Evolutionary conservation across 345 rosid genomes (phyloP), one percentile per base, ranked within the genome.

Genomic region (Laguncularia racemosa): DNA sequence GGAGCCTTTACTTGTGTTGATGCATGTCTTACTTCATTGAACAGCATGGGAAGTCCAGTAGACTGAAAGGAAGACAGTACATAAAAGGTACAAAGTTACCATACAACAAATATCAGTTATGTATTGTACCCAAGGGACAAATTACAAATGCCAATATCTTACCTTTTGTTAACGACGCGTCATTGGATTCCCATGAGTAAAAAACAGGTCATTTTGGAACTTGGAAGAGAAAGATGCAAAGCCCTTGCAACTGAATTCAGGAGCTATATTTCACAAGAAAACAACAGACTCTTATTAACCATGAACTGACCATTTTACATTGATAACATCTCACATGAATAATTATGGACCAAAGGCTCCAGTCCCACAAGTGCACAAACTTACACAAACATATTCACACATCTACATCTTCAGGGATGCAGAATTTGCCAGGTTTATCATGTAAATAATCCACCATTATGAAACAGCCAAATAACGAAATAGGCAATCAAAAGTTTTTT

Each of bases 1-100:
- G 88, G 81, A 49, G 88, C 78, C 51, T 81, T 80, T 15, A 61
- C 86, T 74, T 81, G 79, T 3, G 88, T 74, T 46, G 86, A 16
- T 40, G 58, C 53, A 21, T 54, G 67, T 67, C 86, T 77, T 71
- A 68, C 85, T 55, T 79, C 76, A 73, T 67, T 71, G 12, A 23
- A 38, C 57, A 62, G 78, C 15, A 66, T 58, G 46, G 80, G 64
- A 19, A 75, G 69, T 59, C 83, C 74, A 53, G 81, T 59, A 44
- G 64, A 77, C 98, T 86, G 56, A 71, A 63, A 65, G 21, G 33
- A 67, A 60, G 50, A 53, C 46, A 61, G 55, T 55, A 52, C 38
- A 66, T 15, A 53, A 26, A 62, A 8, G 50, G 17, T 40, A 6
- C 55, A 28, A 18, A 12, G 48, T n/a, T 13, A 10, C 38, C 20